A percentile compares a stretch with the other conserved stretches of the same genome.
These are phyloP conservation scores for Echites panduratus DNA, from an alignment of 257 asterid species.

Conservation along the genomic window DNA sequence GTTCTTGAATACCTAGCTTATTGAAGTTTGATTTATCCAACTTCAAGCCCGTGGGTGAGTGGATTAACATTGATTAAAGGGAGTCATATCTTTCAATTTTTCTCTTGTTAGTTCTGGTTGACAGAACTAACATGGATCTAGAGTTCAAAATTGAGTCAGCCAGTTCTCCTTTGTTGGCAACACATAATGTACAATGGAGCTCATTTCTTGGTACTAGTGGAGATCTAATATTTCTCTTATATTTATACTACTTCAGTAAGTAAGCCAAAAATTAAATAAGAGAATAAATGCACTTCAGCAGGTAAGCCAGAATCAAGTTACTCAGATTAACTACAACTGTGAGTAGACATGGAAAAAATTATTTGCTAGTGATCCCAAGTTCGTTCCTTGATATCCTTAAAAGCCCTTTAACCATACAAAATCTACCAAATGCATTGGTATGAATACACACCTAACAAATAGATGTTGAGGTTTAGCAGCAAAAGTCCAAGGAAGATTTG, in stretches of 20 bases:
- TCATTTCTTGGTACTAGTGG: not conserved
- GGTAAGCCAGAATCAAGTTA: not conserved
- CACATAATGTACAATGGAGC: not conserved
- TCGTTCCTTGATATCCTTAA: not conserved
- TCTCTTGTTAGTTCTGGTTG: constrained; percentile 1
- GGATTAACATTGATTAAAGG: not conserved
- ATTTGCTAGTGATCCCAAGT: not conserved
- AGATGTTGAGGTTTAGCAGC: not conserved
- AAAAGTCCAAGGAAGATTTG: not conserved
- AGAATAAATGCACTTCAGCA: not conserved
- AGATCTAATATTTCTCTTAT: not conserved
- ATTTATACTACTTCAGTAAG: not conserved
- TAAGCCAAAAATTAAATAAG: not conserved
- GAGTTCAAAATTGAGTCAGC: not conserved
- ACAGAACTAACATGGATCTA: not conserved
- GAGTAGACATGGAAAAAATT: not conserved
- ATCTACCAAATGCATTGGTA: not conserved
- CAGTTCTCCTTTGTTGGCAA: not conserved
- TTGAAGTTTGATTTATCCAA: not conserved
- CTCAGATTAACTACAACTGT: not conserved
- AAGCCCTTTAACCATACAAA: not conserved
- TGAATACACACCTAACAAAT: not conserved
- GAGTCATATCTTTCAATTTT: constrained; percentile 1
- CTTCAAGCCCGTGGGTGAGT: not conserved
- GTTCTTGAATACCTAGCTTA: not conserved